Conservation (phyloP, 1,139 yeast genomes). For the Zhuliangozyma blackwelliae region DNA sequence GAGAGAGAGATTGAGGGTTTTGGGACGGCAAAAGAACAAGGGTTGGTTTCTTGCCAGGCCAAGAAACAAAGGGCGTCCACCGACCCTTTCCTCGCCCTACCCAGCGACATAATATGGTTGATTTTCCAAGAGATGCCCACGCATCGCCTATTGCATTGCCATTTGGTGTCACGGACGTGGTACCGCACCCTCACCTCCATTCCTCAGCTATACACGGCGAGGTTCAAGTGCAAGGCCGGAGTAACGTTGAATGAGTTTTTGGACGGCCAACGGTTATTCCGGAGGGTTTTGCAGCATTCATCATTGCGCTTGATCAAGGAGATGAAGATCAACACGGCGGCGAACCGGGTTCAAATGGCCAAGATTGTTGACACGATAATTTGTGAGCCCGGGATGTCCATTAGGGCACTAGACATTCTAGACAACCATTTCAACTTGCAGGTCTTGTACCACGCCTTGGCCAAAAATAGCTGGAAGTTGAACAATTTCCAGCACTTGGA, state of each 20-base stretch:
- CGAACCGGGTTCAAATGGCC: slow-evolving; percentile 18
- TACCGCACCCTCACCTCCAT: slow-evolving; percentile 21
- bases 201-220: slow-evolving; percentile 22
- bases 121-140: slow-evolving; percentile 23
- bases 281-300: slow-evolving; percentile 16
- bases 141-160: slow-evolving; percentile 21
- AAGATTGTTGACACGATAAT: slow-evolving; percentile 23
- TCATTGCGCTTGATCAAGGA: slow-evolving; percentile 16
- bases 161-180: slow-evolving; percentile 33
- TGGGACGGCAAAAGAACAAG: background rate
- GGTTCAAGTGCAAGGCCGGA: slow-evolving; percentile 21
- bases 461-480: slow-evolving; percentile 25
- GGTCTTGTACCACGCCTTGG: slow-evolving; percentile 19
- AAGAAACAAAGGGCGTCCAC: background rate
- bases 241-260: slow-evolving; percentile 27
- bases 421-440: slow-evolving; percentile 25
- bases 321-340: slow-evolving; percentile 23
- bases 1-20: slow-evolving; percentile 1
- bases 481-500: slow-evolving; percentile 19
- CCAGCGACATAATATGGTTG: slow-evolving; percentile 26
- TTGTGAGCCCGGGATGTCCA: slow-evolving; percentile 13
- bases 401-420: slow-evolving; percentile 20
- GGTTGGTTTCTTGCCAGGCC: no score
- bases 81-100: slow-evolving; percentile 29
- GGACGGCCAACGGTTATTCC: slow-evolving; percentile 25